Evolutionary conservation across 805 yeast species (phyloP).

Genomic region (Suhomyces canberraensis): DNA sequence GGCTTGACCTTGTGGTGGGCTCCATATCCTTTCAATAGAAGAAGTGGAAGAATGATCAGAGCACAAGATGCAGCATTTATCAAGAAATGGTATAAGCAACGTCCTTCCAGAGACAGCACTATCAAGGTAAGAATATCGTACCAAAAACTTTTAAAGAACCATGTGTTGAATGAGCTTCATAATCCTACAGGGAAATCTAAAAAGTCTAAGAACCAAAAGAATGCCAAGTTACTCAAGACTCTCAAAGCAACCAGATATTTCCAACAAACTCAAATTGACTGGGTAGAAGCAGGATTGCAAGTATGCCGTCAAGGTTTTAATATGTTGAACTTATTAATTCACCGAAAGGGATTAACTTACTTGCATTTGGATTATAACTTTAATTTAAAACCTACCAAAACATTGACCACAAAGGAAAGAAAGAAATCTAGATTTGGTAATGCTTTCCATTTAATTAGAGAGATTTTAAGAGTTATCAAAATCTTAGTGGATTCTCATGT

Average conservation of each 20-base stretch:
- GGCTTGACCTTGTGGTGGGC: slow-evolving; percentile 77
- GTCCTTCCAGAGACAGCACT: slow-evolving; percentile 59
- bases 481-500: slow-evolving; percentile 91
- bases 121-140: slow-evolving; percentile 82
- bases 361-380: slow-evolving; percentile 93
- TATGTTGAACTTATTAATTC: slow-evolving; percentile 86
- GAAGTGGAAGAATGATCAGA: slow-evolving; percentile 68
- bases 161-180: slow-evolving; percentile 71
- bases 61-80: slow-evolving; percentile 88
- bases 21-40: slow-evolving; percentile 78
- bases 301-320: slow-evolving; percentile 91
- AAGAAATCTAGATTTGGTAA: slow-evolving; percentile 94
- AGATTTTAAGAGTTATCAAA: slow-evolving; percentile 78
- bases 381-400: slow-evolving; percentile 93
- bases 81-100: slow-evolving; percentile 77
- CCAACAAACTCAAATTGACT: slow-evolving; percentile 87
- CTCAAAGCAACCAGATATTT: slow-evolving; percentile 81
- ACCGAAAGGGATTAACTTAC: slow-evolving; percentile 86
- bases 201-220: slow-evolving; percentile 42
- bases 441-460: slow-evolving; percentile 92
- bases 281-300: slow-evolving; percentile 98
- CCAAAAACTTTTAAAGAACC: slow-evolving; percentile 78
- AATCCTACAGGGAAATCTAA: slow-evolving; percentile 30
- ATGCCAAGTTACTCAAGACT: slow-evolving; percentile 58
- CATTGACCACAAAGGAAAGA: slow-evolving; percentile 93